Percentiles rank a stretch among this genome's conserved stretches.
phyloP scores from a whole-genome alignment of 345 rosid species.

The Cardamine chenopodiifolia region DNA sequence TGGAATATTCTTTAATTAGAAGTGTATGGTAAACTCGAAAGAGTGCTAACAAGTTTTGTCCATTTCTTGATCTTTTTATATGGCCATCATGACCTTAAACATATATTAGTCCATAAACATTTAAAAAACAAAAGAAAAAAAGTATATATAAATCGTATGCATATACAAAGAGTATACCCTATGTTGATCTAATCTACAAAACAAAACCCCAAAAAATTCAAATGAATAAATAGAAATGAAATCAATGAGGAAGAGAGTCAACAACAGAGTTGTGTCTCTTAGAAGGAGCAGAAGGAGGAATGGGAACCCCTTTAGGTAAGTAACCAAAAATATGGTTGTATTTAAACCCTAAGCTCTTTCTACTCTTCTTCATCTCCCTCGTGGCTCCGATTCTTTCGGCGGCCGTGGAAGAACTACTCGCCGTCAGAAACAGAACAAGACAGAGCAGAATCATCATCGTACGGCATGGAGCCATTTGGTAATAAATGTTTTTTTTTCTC shows the following conservation, averaged over 20 bases:
- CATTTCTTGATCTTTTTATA: conserved; percentile 8
- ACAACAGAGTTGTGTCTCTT: conserved; percentile 65
- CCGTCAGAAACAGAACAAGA: conserved; percentile 43
- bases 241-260: conserved; percentile 47
- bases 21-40: neutral
- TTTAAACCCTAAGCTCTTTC: conserved; percentile 34
- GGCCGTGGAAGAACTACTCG: conserved; percentile 41
- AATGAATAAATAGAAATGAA: conserved; percentile 2
- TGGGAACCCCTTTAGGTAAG: conserved; percentile 69
- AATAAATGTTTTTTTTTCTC: neutral
- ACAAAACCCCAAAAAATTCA: conserved; percentile 1
- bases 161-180: conserved; percentile 18
- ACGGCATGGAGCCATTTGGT: conserved; percentile 37
- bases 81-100: neutral
- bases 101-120: neutral
- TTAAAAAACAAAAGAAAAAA: neutral
- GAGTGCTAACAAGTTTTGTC: neutral
- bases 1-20: neutral
- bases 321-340: conserved; percentile 57
- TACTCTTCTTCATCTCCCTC: conserved; percentile 4
- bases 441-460: conserved; percentile 30
- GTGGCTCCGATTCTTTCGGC: conserved; percentile 43
- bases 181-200: conserved; percentile 21
- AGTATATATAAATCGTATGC: conserved; percentile 6
- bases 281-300: conserved; percentile 91